phyloP scores from a whole-genome alignment of 2,329 filamentous ascomycete genomes.

The Aureobasidium sp. region DNA sequence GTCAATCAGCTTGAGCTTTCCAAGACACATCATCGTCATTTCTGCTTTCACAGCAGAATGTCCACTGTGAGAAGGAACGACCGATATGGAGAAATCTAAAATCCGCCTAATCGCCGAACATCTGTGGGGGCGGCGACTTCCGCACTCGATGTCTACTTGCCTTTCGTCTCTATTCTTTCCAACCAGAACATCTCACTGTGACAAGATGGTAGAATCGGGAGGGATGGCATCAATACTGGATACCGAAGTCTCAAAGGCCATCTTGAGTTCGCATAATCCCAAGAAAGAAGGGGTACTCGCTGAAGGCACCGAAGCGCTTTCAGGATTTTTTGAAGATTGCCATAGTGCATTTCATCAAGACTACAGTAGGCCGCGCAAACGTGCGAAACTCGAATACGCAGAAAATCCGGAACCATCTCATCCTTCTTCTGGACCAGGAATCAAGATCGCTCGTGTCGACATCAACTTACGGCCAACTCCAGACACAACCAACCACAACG shows the following conservation, averaged over 20 bases:
- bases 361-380: conserved; percentile 8
- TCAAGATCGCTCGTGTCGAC: conserved; percentile 5
- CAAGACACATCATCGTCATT: neutral
- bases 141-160: neutral
- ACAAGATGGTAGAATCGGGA: neutral
- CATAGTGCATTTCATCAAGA: conserved; percentile 1
- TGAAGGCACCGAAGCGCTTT: neutral
- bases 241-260: neutral
- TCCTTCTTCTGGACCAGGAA: neutral
- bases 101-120: neutral
- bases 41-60: neutral
- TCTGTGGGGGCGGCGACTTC: neutral
- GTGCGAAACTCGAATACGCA: neutral
- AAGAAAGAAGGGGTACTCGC: neutral
- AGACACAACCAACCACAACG: neutral
- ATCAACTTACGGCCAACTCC: neutral
- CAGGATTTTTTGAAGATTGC: conserved; percentile 6
- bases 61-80: neutral
- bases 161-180: neutral
- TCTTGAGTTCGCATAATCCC: neutral
- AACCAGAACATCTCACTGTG: neutral
- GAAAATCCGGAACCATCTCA: neutral
- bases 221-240: conserved; percentile 2
- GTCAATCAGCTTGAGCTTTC: no score
- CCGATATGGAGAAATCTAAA: neutral